Conservation (phyloP, 2,329 filamentous ascomycete species). For the Herpomyces periplanetae region DNA sequence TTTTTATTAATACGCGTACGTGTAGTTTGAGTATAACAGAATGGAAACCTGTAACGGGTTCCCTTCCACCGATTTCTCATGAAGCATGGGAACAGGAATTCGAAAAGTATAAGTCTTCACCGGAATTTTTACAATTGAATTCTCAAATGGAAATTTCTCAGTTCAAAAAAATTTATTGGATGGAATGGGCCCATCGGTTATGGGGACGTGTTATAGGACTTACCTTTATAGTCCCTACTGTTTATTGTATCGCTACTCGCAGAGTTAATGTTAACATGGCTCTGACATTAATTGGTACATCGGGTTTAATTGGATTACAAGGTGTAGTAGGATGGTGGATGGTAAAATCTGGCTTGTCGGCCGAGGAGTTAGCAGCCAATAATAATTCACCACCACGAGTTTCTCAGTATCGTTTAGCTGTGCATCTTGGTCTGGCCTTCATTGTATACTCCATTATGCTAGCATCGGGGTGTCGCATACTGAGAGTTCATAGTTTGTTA, state of each 20-base stretch:
- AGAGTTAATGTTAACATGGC: slow-evolving; percentile 43
- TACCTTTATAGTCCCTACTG: slow-evolving; percentile 48
- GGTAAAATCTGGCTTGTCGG: slow-evolving; percentile 82
- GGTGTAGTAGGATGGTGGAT: slow-evolving; percentile 97
- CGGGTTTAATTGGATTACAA: slow-evolving; percentile 63
- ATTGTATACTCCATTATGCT: slow-evolving; percentile 82
- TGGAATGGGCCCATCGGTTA: slow-evolving; percentile 87
- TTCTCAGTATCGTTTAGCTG: slow-evolving; percentile 61
- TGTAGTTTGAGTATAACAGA: slow-evolving; percentile 73
- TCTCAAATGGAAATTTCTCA: slow-evolving; percentile 65
- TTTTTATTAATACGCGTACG: slow-evolving; percentile 1
- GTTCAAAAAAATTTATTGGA: slow-evolving; percentile 96
- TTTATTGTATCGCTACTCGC: slow-evolving; percentile 49
- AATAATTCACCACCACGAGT: slow-evolving; percentile 72
- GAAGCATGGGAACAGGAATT: slow-evolving; percentile 78
- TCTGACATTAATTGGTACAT: slow-evolving; percentile 36
- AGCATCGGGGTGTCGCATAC: slow-evolving; percentile 41
- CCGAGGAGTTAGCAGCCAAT: slow-evolving; percentile 69
- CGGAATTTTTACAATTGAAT: slow-evolving; percentile 71
- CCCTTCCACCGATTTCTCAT: slow-evolving; percentile 34
- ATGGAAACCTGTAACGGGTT: slow-evolving; percentile 87
- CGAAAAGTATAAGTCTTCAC: slow-evolving; percentile 55
- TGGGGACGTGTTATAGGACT: slow-evolving; percentile 78
- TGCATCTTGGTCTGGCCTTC: slow-evolving; percentile 66
- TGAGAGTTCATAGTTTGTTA: slow-evolving; percentile 34